Conservation (phyloP, 768 basidiomycete species). For the Pisolithus microcarpus region DNA sequence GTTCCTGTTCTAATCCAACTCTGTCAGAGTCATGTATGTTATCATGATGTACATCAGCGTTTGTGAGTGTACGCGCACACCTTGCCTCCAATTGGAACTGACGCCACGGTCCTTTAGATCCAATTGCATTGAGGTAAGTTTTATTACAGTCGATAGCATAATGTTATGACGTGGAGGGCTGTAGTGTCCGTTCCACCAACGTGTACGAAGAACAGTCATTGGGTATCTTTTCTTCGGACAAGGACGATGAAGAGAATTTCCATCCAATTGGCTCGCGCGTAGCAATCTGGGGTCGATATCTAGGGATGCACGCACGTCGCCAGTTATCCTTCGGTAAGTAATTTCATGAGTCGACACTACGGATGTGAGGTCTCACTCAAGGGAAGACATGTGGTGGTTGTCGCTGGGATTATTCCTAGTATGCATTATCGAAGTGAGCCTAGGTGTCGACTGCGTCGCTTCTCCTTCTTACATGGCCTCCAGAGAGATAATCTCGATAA, state of each 20-base stretch:
- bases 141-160: background rate
- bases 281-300: too few species aligned
- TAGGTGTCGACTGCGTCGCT: background rate
- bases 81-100: background rate
- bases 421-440: slow-evolving; percentile 84
- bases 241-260: too few species aligned
- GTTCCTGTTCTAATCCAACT: background rate
- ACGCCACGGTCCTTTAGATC: slow-evolving; percentile 38
- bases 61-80: slow-evolving; percentile 41
- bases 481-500: slow-evolving; percentile 58
- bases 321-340: slow-evolving; percentile 85
- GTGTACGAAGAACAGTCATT: slow-evolving; percentile 92
- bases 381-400: slow-evolving; percentile 95
- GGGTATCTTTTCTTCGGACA: too few species aligned
- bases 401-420: slow-evolving; percentile 76
- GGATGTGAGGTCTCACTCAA: background rate
- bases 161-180: background rate
- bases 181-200: slow-evolving; percentile 83
- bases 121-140: slow-evolving; percentile 70
- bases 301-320: too few species aligned
- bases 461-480: slow-evolving; percentile 1
- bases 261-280: too few species aligned
- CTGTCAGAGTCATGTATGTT: slow-evolving; percentile 67
- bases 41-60: slow-evolving; percentile 93
- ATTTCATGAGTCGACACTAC: background rate